Evolutionary conservation across 495 filamentous ascomycete species (phyloP).

Genomic region (Penicillium herquei): DNA sequence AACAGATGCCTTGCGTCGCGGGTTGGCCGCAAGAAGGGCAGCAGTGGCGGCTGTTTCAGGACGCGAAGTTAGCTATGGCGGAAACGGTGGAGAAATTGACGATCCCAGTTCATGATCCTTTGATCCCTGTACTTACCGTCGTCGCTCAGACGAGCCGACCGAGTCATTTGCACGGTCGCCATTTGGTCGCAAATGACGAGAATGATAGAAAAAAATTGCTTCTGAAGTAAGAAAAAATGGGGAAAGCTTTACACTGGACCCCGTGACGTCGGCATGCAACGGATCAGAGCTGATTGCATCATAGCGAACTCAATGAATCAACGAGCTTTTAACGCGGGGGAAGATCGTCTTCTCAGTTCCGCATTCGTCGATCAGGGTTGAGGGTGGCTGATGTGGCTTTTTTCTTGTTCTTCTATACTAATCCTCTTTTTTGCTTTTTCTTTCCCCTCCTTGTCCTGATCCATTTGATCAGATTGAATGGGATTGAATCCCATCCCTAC

Average conservation of each 20-base stretch:
- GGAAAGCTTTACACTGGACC: not conserved
- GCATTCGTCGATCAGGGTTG: not conserved
- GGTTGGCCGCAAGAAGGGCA: slow-evolving; percentile 50
- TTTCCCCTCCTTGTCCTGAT: not conserved
- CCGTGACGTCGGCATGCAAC: slow-evolving; percentile 2
- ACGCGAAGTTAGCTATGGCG: slow-evolving; percentile 11
- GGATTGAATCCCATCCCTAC: not conserved
- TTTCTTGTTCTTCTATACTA: not conserved
- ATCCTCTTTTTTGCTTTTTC: not conserved
- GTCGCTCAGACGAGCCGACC: slow-evolving; percentile 38
- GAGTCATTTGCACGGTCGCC: slow-evolving; percentile 33
- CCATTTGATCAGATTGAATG: not conserved
- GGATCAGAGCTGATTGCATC: slow-evolving; percentile 3
- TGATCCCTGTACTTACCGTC: slow-evolving; percentile 33
- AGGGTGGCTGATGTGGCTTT: not conserved
- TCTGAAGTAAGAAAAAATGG: not conserved
- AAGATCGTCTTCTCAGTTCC: not conserved
- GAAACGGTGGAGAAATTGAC: not conserved
- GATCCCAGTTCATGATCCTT: not conserved
- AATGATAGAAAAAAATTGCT: not conserved
- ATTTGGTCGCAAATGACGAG: slow-evolving; percentile 11
- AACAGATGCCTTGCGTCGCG: slow-evolving; percentile 37
- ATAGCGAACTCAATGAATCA: slow-evolving; percentile 8
- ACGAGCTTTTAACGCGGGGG: slow-evolving; percentile 3
- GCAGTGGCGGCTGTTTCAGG: slow-evolving; percentile 49